Evolutionary conservation across 2,329 filamentous ascomycete genomes (phyloP).

Genomic region (Cladophialophora exuberans): DNA sequence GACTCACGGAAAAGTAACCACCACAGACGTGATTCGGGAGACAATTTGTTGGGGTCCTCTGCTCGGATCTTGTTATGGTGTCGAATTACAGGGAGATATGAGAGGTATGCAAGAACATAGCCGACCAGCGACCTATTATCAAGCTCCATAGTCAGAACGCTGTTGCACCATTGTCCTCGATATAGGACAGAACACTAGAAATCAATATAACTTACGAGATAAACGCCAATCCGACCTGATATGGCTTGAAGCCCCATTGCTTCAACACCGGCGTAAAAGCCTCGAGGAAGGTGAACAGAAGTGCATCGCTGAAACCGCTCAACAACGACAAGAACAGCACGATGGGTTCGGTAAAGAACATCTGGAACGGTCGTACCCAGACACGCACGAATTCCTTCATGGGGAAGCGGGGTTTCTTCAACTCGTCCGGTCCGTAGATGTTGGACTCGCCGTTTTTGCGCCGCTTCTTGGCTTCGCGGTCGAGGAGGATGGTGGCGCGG

Average conservation of each 20-base stretch:
- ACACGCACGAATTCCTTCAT: conserved; percentile 60
- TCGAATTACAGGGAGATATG: conserved; percentile 58
- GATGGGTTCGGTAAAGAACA: conserved; percentile 69
- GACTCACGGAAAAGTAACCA: conserved; percentile 58
- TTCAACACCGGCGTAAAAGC: conserved; percentile 63
- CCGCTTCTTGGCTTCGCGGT: conserved; percentile 60
- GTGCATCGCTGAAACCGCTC: conserved; percentile 65
- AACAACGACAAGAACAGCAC: conserved; percentile 64
- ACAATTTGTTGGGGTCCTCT: conserved; percentile 51
- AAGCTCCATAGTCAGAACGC: background rate
- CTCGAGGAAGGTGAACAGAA: conserved; percentile 70
- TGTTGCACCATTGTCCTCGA: background rate
- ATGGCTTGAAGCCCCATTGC: conserved; percentile 60
- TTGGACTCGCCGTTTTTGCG: conserved; percentile 57
- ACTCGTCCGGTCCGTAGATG: conserved; percentile 65
- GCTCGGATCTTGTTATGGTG: conserved; percentile 46
- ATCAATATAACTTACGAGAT: conserved; percentile 56
- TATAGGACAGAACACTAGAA: background rate
- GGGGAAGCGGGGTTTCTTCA: conserved; percentile 61
- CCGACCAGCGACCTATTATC: conserved; percentile 52
- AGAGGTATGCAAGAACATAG: conserved; percentile 60
- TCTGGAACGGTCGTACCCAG: conserved; percentile 64
- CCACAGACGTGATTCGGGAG: conserved; percentile 65
- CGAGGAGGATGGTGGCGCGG: conserved; percentile 60
- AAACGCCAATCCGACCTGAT: conserved; percentile 56